phyloP scores from a whole-genome alignment of 1,284 basidiomycete species.

The Ceratobasidium sp. region DNA sequence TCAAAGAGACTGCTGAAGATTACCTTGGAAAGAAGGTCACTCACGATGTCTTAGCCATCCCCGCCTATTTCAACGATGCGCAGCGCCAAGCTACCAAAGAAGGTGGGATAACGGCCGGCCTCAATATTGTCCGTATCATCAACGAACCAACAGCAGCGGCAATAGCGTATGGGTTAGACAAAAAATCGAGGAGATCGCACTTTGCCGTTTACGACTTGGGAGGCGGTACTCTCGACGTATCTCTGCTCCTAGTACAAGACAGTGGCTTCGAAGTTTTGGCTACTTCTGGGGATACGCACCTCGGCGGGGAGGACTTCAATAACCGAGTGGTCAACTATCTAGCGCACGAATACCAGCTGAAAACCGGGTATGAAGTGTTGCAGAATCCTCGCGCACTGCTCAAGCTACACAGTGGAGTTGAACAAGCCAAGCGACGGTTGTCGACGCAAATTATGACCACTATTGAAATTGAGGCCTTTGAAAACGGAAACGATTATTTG shows the following conservation, averaged over 20 bases:
- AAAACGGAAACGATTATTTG: constrained; percentile 66
- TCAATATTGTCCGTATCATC: constrained; percentile 64
- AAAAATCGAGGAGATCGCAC: constrained; percentile 62
- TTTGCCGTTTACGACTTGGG: constrained; percentile 66
- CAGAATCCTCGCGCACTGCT: constrained; percentile 62
- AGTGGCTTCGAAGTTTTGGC: constrained; percentile 50
- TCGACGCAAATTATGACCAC: constrained; percentile 66
- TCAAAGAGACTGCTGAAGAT: not conserved
- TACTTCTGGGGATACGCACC: constrained; percentile 51
- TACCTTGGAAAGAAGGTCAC: constrained; percentile 46
- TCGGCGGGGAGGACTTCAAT: constrained; percentile 63
- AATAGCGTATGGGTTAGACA: constrained; percentile 64
- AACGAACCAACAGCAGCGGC: constrained; percentile 65
- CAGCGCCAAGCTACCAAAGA: constrained; percentile 62
- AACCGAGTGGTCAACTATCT: constrained; percentile 64
- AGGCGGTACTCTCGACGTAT: constrained; percentile 70
- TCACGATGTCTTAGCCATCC: constrained; percentile 63
- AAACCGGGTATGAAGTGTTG: constrained; percentile 62
- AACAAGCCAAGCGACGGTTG: constrained; percentile 63
- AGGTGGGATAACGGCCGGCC: constrained; percentile 61
- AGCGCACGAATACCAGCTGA: constrained; percentile 62
- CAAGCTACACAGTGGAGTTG: constrained; percentile 65
- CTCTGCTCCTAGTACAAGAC: constrained; percentile 65
- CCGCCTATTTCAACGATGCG: constrained; percentile 59
- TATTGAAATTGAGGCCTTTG: constrained; percentile 69